Conservation (phyloP, 2,329 filamentous ascomycete species). For the Fusarium sp. region DNA sequence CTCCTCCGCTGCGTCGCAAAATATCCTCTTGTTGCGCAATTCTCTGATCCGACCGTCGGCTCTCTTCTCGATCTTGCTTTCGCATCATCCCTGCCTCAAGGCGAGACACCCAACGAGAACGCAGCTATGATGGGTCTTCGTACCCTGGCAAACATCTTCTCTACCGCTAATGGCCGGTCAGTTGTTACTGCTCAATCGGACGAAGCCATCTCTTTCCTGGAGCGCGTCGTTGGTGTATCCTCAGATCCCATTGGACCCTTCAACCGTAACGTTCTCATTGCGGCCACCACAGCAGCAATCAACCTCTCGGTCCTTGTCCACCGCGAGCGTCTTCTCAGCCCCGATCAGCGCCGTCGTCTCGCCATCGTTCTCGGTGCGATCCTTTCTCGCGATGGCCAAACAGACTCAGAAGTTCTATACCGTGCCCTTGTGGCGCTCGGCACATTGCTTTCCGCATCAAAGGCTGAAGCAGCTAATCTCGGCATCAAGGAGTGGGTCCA, state of each 20-base stretch:
- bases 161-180: constrained; percentile 76
- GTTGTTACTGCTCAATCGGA: constrained; percentile 71
- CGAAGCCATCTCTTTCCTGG: constrained; percentile 71
- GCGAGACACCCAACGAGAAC: constrained; percentile 75
- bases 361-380: constrained; percentile 73
- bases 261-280: constrained; percentile 86
- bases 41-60: constrained; percentile 63
- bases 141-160: constrained; percentile 85
- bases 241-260: constrained; percentile 62
- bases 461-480: constrained; percentile 58
- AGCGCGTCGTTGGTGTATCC: constrained; percentile 68
- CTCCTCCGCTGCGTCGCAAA: constrained; percentile 85
- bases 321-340: constrained; percentile 56
- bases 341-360: constrained; percentile 57
- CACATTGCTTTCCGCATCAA: constrained; percentile 72
- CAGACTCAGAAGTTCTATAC: constrained; percentile 86
- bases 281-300: constrained; percentile 83
- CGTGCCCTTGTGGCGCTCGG: constrained; percentile 85
- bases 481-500: constrained; percentile 57
- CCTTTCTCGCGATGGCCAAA: constrained; percentile 67
- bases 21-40: constrained; percentile 73
- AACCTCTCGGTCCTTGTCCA: constrained; percentile 83
- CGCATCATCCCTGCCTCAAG: constrained; percentile 57
- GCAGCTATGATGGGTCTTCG: constrained; percentile 89
- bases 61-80: constrained; percentile 71